Percentiles rank a stretch among this genome's conserved stretches.
phyloP scores from a whole-genome alignment of 1,284 basidiomycete species.

The Pterula multifida region DNA sequence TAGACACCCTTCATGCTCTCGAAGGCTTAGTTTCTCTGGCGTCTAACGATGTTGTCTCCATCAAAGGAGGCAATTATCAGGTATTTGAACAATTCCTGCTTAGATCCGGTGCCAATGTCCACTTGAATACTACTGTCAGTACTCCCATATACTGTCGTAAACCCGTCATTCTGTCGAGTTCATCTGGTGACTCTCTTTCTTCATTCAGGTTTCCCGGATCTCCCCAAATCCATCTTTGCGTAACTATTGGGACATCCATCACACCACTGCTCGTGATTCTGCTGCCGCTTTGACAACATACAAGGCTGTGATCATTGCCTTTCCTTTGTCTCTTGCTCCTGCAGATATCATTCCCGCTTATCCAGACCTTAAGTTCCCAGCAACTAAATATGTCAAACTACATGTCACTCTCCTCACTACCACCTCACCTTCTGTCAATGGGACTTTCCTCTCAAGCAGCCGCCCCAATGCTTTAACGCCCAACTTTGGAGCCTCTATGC shows the following conservation, averaged over 20 bases:
- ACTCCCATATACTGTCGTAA: background rate
- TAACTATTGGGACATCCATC: slow-evolving; percentile 37
- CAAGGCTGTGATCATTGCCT: slow-evolving; percentile 30
- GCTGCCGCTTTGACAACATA: slow-evolving; percentile 25
- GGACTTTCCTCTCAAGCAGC: slow-evolving; percentile 62
- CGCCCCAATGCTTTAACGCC: slow-evolving; percentile 38
- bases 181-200: slow-evolving; percentile 3
- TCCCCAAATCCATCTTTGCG: slow-evolving; percentile 24
- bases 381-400: slow-evolving; percentile 68
- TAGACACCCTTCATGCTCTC: slow-evolving; percentile 69
- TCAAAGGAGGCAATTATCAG: slow-evolving; percentile 76
- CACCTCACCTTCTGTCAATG: slow-evolving; percentile 45
- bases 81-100: slow-evolving; percentile 79
- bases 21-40: slow-evolving; percentile 71
- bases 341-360: background rate
- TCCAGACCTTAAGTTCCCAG: slow-evolving; percentile 34
- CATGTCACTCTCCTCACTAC: slow-evolving; percentile 88
- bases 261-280: slow-evolving; percentile 21
- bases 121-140: slow-evolving; percentile 56
- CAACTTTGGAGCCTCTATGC: slow-evolving; percentile 16
- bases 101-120: slow-evolving; percentile 54
- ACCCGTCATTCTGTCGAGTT: background rate
- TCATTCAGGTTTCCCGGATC: slow-evolving; percentile 38
- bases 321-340: background rate
- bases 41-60: slow-evolving; percentile 50